These are phyloP conservation scores for Suhomyces wounanorum DNA, from an alignment of 1,139 yeast species.

Conservation along the genomic window DNA sequence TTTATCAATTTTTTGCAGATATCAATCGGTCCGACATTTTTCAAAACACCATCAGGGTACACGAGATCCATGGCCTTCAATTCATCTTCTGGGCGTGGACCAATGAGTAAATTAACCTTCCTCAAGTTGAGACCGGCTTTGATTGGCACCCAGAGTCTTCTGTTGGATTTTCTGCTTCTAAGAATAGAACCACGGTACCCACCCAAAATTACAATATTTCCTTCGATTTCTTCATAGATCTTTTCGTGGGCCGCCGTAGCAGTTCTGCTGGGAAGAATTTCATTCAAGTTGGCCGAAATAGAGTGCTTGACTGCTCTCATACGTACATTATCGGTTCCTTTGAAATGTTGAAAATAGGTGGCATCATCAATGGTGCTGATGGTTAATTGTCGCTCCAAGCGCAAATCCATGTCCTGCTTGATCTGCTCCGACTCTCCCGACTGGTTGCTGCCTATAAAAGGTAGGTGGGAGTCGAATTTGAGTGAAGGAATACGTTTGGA, in stretches of 20 bases:
- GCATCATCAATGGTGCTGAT: slow-evolving; percentile 68
- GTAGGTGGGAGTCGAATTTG: slow-evolving; percentile 26
- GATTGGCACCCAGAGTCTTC: slow-evolving; percentile 83
- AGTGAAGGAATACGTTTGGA: slow-evolving; percentile 25
- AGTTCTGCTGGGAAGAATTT: slow-evolving; percentile 32
- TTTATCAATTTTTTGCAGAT: slow-evolving; percentile 64
- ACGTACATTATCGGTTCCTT: slow-evolving; percentile 66
- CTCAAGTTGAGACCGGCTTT: slow-evolving; percentile 80
- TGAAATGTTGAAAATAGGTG: slow-evolving; percentile 52
- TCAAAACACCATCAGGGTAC: slow-evolving; percentile 75
- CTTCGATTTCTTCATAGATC: slow-evolving; percentile 53
- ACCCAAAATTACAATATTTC: slow-evolving; percentile 78
- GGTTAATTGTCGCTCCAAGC: slow-evolving; percentile 57
- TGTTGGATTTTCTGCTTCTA: slow-evolving; percentile 61
- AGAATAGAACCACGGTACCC: slow-evolving; percentile 88
- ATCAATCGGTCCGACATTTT: slow-evolving; percentile 88
- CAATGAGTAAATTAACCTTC: slow-evolving; percentile 68
- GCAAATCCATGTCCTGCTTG: slow-evolving; percentile 41
- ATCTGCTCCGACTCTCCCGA: slow-evolving; percentile 24
- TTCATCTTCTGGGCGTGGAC: slow-evolving; percentile 70
- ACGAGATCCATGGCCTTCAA: slow-evolving; percentile 50
- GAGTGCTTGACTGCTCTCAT: slow-evolving; percentile 68
- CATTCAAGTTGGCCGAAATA: slow-evolving; percentile 52
- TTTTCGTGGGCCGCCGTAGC: slow-evolving; percentile 33
- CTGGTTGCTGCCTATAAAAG: slow-evolving; percentile 21